Base-by-base conservation (phyloP, 352 stramenopile species). In the Globisporangium barbulae region DNA sequence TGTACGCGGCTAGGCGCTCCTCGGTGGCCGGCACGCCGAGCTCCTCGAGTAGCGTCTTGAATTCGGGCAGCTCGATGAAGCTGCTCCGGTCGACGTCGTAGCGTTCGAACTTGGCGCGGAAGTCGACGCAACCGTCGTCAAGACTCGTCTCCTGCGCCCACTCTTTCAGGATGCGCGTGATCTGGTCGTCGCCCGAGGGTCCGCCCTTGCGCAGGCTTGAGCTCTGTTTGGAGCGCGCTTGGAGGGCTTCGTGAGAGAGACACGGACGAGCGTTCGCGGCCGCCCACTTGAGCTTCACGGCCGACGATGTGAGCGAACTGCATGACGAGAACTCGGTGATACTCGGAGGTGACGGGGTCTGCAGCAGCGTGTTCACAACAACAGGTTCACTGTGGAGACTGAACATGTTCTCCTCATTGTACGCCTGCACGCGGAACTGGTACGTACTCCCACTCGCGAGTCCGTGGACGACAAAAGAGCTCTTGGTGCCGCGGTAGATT, bases 371-470 rank as follows among this genome's bases (percentile, higher is more conserved):
- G 69, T 97, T 94, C 21, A 96, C 82, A 3, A 97, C 73, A 0
- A 90, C 74, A 0, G 85, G 58, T 19, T 85, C 76, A 50, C 88
- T 94, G 59, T 93, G 76, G 9, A 89, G 73, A 65, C 88, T 94
- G 12, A 64, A 63, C 28, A 81, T 61, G 28, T 83, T 83, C 21
- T 96, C 88, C 25, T 83, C 80, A 61, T 96, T 96, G 41, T 92
- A 59, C 15, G 87, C 81, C 62, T 95, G 85, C 13, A 97, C 87
- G 7, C 90, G 83, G 50, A 97, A 97, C 62, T 96, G 86, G 73
- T 96, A 97, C n/a, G 85, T 90, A 17, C 72, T 87, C 21, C 82
- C 88, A 19, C 87, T 90, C 21, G 85, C 73, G 5, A 97, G 83
- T 1, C 87, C 87, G 41, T 93, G 83, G 0, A 97, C 76, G 5